These are phyloP conservation scores for Dipteronia sinensis DNA, from an alignment of 345 rosid genomes.

Conservation along the genomic window DNA sequence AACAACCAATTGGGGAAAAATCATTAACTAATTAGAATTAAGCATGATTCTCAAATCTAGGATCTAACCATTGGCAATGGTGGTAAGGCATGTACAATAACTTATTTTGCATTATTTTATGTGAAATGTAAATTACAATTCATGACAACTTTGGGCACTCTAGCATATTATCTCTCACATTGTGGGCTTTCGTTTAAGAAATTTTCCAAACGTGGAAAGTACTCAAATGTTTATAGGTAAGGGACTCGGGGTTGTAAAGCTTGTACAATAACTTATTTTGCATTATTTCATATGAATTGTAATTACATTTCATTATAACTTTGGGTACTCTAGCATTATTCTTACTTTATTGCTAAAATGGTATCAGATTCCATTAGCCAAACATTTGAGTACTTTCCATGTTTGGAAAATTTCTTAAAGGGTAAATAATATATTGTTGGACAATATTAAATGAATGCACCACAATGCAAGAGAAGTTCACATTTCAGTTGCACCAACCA, in stretches of 20 bases:
- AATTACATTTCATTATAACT: neutral
- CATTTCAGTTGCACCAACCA: no score
- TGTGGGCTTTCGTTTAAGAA: neutral
- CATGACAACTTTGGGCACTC: neutral
- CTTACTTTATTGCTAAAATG: neutral
- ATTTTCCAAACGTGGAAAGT: neutral
- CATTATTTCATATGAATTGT: neutral
- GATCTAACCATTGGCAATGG: no score
- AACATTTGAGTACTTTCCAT: no score
- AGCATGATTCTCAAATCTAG: neutral
- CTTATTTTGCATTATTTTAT: neutral
- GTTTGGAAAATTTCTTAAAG: no score
- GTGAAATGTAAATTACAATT: neutral
- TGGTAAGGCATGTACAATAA: neutral
- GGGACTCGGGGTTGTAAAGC: no score
- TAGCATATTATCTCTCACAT: neutral
- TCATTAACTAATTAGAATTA: neutral
- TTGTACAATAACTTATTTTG: neutral
- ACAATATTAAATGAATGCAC: no score
- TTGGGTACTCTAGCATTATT: neutral
- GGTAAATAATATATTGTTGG: no score
- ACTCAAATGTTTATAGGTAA: neutral
- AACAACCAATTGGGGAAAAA: constrained; percentile 16
- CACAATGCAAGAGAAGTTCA: no score
- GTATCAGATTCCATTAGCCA: neutral